These are phyloP conservation scores for Rhinocladiella similis DNA, from an alignment of 2,329 filamentous ascomycete genomes.

Conservation along the genomic window DNA sequence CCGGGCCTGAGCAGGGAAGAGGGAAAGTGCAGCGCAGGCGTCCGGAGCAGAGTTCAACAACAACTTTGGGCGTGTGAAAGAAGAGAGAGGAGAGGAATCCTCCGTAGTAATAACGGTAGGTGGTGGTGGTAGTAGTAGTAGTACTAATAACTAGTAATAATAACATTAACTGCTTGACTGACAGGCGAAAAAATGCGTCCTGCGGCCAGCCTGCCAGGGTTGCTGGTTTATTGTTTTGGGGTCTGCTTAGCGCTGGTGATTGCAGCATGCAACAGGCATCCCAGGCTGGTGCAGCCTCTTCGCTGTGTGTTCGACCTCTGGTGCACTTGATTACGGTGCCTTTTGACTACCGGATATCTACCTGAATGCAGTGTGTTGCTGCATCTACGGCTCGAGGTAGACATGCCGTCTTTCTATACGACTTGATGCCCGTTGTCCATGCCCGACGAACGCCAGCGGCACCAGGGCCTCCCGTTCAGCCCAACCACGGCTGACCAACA, in stretches of 20 bases:
- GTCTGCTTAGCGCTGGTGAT: not conserved
- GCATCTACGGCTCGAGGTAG: no score
- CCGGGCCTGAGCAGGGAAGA: not conserved
- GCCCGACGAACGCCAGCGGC: not conserved
- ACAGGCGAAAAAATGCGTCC: not conserved
- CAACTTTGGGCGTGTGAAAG: not conserved
- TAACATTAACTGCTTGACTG: not conserved
- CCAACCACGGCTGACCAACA: not conserved
- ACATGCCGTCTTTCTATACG: no score
- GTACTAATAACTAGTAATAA: not conserved
- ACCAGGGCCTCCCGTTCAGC: not conserved
- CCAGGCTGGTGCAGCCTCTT: no score
- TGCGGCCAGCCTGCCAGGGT: not conserved
- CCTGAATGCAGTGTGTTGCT: no score
- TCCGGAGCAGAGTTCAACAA: not conserved
- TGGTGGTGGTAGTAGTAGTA: not conserved
- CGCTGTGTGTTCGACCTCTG: not conserved
- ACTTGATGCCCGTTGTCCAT: no score
- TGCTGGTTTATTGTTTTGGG: constrained; percentile 2
- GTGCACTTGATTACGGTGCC: not conserved
- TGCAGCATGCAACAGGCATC: not conserved
- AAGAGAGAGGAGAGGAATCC: not conserved
- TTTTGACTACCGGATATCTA: no score
- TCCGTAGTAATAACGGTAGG: not conserved
- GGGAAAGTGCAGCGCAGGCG: constrained; percentile 4